Evolutionary conservation across 2,329 filamentous ascomycete genomes (phyloP), one percentile per base, ranked within the genome.

Genomic region (Fusarium irregulare): DNA sequence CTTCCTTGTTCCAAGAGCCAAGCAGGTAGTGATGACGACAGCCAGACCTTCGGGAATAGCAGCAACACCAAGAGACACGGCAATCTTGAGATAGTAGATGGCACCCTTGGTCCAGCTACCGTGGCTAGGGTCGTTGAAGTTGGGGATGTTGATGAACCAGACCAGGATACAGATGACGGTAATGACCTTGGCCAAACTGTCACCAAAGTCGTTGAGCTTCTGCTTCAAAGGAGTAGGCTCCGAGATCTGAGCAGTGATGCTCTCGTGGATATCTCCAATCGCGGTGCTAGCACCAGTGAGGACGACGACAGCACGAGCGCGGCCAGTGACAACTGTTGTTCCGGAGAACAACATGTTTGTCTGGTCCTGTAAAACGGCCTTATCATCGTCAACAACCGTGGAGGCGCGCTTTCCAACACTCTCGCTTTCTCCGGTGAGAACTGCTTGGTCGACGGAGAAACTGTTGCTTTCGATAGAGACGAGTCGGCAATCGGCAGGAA

Each of bases 11-110:
- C 97, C 96, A 32, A 99, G 87, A 69, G 96, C 96, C 66, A 99
- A 85, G 81, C 96, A 99, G 30, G 96, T 98, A n/a, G 96, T 99
- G 74, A 99, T 99, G 72, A 99, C 97, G 56, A 98, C 96, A 32
- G 96, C 96, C 47, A 99, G 88, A 80, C 97, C 96, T 83, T 99
- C 96, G 0, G 96, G 96, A 77, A 99, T 99, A 72, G 97, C 96
- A 48, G 96, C 96, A 44, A 99, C 96, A 81, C 96, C 97, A 40
- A 99, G 92, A 51, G 96, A 99, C 44, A 99, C 97, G 44, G 96
- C 96, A 78, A 99, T 99, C 87, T 99, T 99, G 76, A 99, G 89
- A 82, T 99, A 99, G 87, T 99, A 99, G 77, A 99, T 98, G 64
- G 96, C 96, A 64, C 96, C 96, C 85, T 98, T 99, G 70, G 93